Evolutionary conservation across 2,329 filamentous ascomycete species (phyloP).

Genomic region (Penicillium fuscoglaucum): DNA sequence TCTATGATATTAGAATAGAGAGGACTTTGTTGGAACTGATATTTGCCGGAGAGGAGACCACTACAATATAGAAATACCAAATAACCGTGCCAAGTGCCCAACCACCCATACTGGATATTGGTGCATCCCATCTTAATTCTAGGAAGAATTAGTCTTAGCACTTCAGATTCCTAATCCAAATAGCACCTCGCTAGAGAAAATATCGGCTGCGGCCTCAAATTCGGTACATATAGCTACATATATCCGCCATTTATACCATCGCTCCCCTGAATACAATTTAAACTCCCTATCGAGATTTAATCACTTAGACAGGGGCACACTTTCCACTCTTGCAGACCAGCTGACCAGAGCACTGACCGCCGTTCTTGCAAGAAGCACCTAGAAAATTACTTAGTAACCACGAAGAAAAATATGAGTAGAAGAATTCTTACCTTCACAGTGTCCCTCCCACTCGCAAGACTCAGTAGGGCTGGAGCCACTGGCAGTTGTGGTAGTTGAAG

Average conservation of each 20-base stretch:
- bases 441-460: slow-evolving; percentile 21
- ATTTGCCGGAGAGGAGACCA: no score
- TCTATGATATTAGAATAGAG: not conserved
- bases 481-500: slow-evolving; percentile 1
- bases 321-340: slow-evolving; percentile 15
- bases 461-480: slow-evolving; percentile 1
- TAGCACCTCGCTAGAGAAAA: not conserved
- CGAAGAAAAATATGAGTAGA: not conserved
- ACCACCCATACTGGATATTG: no score
- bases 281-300: no score
- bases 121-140: no score
- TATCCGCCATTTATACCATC: no score
- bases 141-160: no score
- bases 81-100: no score
- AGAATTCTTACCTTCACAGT: slow-evolving; percentile 22
- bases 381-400: not conserved
- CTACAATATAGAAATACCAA: no score
- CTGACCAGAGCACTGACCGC: slow-evolving; percentile 11
- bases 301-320: slow-evolving; percentile 2
- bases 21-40: not conserved
- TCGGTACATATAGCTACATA: not conserved
- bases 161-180: not conserved
- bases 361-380: slow-evolving; percentile 17
- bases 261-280: not conserved
- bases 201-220: not conserved